Conservation (phyloP, 2,329 filamentous ascomycete genomes). For the Neofusicoccum laricinum region DNA sequence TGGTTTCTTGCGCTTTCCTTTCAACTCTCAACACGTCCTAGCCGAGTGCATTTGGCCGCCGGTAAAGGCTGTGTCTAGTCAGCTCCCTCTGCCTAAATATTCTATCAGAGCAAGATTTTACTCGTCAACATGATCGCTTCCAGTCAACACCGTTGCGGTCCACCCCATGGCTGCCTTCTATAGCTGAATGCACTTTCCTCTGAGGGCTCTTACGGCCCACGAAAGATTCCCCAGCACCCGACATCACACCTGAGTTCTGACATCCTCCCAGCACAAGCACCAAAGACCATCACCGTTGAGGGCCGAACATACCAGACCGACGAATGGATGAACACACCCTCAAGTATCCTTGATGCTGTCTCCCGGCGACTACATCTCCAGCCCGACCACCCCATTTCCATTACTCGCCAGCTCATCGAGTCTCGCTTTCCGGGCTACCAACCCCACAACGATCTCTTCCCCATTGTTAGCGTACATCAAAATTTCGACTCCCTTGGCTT, state of each 20-base stretch:
- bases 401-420: conserved; percentile 90
- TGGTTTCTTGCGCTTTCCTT: background rate
- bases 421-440: conserved; percentile 78
- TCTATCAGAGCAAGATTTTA: too few relatives aligned
- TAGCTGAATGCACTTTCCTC: too few relatives aligned
- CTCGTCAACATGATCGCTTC: too few relatives aligned
- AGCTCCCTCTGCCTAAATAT: too few relatives aligned
- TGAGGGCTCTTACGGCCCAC: too few relatives aligned
- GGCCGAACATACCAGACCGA: conserved; percentile 66
- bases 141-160: too few relatives aligned
- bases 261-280: conserved; percentile 14
- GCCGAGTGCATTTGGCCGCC: too few relatives aligned
- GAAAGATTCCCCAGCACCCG: background rate
- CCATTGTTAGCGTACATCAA: conserved; percentile 77
- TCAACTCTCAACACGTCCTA: too few relatives aligned
- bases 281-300: conserved; percentile 55
- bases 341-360: conserved; percentile 71
- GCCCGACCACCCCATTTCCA: conserved; percentile 81
- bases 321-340: conserved; percentile 79
- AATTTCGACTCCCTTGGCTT: conserved; percentile 99
- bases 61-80: too few relatives aligned
- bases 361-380: conserved; percentile 83
- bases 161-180: too few relatives aligned
- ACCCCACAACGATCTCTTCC: conserved; percentile 74
- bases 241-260: background rate